Evolutionary conservation across 2,329 filamentous ascomycete genomes (phyloP), one percentile per base, ranked within the genome.

Genomic region (Verticillium dahliae): DNA sequence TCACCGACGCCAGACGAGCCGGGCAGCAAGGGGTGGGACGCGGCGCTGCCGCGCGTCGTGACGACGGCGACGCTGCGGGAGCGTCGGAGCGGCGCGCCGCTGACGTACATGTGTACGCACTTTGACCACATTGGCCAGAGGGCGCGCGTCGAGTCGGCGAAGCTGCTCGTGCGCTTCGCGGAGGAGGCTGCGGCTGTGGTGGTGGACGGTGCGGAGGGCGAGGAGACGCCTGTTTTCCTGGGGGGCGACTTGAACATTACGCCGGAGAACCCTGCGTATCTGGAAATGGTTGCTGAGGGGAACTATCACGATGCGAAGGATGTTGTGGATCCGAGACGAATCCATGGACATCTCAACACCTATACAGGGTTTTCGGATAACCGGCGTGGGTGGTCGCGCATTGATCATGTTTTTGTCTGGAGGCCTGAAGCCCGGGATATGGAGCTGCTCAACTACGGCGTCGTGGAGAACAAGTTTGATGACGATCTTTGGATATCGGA

Each of bases 11-110:
- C 85, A 0, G 73, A 79, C 9, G 72, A 70, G 15, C 72, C 71
- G n/a, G 85, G 83, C 0, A 85, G 80, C 0, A 85, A 81, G 64
- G 84, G 85, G 39, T 90, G 87, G 87, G 75, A 76, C 54, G 76
- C 76, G 3, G 70, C 69, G 6, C 65, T 69, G 9, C 73, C 78
- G 4, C 76, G 82, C 0, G 79, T 84, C 50, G 71, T 81, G 9
- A 84, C 81, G 0, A 74, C 81, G 6, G 81, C 76, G 2, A 71
- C 73, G 2, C 80, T 84, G 64, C 61, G 70, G 56, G 78, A 83
- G 64, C 61, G 64, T 13, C 62, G 65, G n/a, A 77, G 75, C 22
- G 72, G 73, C 11, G 70, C 67, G 22, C 69, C 66, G 11, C 60
- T 85, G 6, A 73, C 81, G 3, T 78, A 77, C 15, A 74, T 82